These are phyloP conservation scores for Monosporascus cannonballus DNA, from an alignment of 2,329 filamentous ascomycete genomes.

Conservation along the genomic window DNA sequence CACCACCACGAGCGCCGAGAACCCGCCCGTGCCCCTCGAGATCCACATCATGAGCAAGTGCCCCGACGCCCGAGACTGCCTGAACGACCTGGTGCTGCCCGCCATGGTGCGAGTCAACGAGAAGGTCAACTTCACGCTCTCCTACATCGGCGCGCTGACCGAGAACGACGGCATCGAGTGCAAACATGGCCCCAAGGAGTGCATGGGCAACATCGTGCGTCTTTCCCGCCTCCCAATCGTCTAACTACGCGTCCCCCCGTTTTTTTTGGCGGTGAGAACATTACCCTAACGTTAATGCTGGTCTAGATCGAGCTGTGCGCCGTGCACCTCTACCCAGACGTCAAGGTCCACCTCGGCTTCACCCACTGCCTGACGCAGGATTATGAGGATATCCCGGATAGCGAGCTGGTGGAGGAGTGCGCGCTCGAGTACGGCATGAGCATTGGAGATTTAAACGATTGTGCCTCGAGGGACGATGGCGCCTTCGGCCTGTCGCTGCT, in stretches of 20 bases:
- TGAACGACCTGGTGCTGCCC: conserved; percentile 75
- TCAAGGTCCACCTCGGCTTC: conserved; percentile 86
- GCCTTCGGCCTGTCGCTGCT: conserved; percentile 63
- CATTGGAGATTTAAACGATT: conserved; percentile 74
- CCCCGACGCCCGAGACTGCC: conserved; percentile 80
- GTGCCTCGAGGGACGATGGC: conserved; percentile 71
- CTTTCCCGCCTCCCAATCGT: no score
- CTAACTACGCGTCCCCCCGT: conserved; percentile 29
- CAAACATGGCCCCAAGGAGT: conserved; percentile 85
- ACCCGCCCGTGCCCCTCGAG: conserved; percentile 66
- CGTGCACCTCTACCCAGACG: conserved; percentile 72
- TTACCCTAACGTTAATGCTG: no score
- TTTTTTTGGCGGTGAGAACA: conserved; percentile 29
- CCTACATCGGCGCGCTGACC: conserved; percentile 78
- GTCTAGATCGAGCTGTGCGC: conserved; percentile 74
- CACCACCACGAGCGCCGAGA: conserved; percentile 1
- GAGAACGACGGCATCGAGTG: conserved; percentile 79
- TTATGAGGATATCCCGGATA: conserved; percentile 71
- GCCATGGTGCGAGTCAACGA: conserved; percentile 75
- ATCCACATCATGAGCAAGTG: conserved; percentile 98
- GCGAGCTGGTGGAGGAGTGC: conserved; percentile 76
- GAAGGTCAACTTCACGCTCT: conserved; percentile 86
- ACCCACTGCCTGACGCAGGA: conserved; percentile 80
- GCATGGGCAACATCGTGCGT: conserved; percentile 65
- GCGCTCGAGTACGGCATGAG: conserved; percentile 87